Conservation (phyloP, 768 basidiomycete genomes). For the Lactifluus subvellereus region DNA sequence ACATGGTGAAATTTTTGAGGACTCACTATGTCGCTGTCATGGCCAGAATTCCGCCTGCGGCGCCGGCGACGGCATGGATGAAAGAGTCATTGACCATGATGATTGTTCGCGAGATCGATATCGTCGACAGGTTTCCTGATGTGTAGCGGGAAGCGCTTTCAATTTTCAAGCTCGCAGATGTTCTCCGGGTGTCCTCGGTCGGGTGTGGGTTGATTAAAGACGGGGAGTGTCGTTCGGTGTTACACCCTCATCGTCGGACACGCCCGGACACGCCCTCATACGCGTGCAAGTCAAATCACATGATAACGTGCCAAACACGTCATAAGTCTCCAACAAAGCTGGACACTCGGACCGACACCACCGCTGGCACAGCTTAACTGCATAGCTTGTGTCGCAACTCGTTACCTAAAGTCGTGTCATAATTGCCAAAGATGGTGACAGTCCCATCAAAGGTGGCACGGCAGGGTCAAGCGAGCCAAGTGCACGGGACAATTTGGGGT, state of each 20-base stretch:
- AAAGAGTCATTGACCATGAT: constrained; percentile 53
- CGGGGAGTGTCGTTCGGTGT: background rate
- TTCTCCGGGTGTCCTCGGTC: background rate
- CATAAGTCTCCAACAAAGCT: background rate
- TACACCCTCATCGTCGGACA: background rate
- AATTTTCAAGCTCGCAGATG: background rate
- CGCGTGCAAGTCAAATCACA: background rate
- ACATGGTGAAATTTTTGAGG: constrained; percentile 5
- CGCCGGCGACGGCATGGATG: constrained; percentile 85
- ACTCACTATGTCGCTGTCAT: constrained; percentile 87
- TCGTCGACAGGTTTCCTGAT: background rate
- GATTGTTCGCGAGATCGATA: background rate
- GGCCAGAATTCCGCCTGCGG: constrained; percentile 82
- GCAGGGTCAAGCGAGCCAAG: background rate
- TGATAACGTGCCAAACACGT: constrained; percentile 1
- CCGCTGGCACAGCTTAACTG: no score
- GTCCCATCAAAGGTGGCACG: background rate
- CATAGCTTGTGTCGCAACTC: no score
- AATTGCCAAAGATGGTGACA: background rate
- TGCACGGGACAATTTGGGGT: background rate
- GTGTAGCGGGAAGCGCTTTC: background rate
- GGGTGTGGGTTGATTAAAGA: background rate
- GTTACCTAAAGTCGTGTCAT: background rate
- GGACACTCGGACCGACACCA: no score
- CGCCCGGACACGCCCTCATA: no score